A percentile compares a stretch with the other conserved stretches of the same genome.
phyloP scores from a whole-genome alignment of 2,329 filamentous ascomycete species.

The Sclerotinia borealis region DNA sequence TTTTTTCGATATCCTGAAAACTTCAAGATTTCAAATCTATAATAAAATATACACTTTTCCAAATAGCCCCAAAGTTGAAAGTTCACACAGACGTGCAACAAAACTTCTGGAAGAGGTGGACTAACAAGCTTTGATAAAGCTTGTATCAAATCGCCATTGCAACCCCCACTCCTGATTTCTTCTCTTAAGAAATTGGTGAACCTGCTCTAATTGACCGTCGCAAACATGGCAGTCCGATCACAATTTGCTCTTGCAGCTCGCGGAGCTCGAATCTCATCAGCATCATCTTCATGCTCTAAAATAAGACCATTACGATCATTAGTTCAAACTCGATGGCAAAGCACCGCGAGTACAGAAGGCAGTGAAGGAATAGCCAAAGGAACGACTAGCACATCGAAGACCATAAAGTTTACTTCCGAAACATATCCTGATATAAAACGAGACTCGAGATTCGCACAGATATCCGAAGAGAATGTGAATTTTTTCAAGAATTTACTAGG shows the following conservation, averaged over 20 bases:
- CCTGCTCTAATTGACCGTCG: conserved; percentile 7
- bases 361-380: conserved; percentile 26
- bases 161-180: conserved; percentile 9
- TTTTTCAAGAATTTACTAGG: conserved; percentile 80
- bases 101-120: not conserved
- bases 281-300: conserved; percentile 12
- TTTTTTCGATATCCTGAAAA: not conserved
- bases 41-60: not conserved
- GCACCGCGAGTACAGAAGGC: conserved; percentile 28
- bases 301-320: conserved; percentile 18
- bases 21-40: not conserved
- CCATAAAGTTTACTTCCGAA: conserved; percentile 74
- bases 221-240: conserved; percentile 27
- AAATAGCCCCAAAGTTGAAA: not conserved
- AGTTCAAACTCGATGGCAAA: conserved; percentile 27
- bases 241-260: conserved; percentile 24
- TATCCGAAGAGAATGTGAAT: conserved; percentile 74
- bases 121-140: conserved; percentile 1
- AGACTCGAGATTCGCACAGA: conserved; percentile 64
- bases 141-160: no score
- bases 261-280: conserved; percentile 22
- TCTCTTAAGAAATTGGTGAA: not conserved
- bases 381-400: conserved; percentile 32
- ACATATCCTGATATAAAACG: conserved; percentile 79
- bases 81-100: conserved; percentile 1